Evolutionary conservation across 176 grass and related monocot species (phyloP).

Genomic region (Luzula sylvatica): DNA sequence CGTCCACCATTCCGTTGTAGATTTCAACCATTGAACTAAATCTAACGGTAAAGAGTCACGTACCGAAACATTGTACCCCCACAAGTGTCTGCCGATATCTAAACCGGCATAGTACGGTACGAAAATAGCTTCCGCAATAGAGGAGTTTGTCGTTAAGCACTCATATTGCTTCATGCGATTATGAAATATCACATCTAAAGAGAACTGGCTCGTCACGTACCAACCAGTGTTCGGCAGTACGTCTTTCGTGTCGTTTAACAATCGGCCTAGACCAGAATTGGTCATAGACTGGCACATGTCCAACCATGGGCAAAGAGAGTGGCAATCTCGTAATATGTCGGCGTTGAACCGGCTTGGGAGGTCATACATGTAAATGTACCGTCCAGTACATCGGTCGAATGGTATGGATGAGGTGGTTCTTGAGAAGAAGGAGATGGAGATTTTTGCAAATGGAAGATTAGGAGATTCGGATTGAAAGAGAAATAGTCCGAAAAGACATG

Average conservation of each 20-base stretch:
- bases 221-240: conserved; percentile 4
- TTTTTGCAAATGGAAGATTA: not conserved
- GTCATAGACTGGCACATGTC: conserved; percentile 7
- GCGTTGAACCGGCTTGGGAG: conserved; percentile 14
- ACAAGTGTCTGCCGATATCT: conserved; percentile 45
- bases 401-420: not conserved
- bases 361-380: conserved; percentile 22
- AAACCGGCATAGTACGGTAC: conserved; percentile 55
- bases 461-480: not conserved
- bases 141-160: conserved; percentile 36
- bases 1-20: conserved; percentile 32
- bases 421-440: not conserved
- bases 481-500: not conserved
- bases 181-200: conserved; percentile 63
- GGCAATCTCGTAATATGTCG: conserved; percentile 12
- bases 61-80: conserved; percentile 30
- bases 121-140: conserved; percentile 37
- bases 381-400: not conserved
- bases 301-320: not conserved
- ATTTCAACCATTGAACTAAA: conserved; percentile 40
- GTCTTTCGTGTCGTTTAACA: not conserved
- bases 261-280: conserved; percentile 2
- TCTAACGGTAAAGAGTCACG: conserved; percentile 25
- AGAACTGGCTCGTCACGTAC: conserved; percentile 61
- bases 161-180: conserved; percentile 54